Conservation (phyloP, 345 rosid species). For the Salix koriyanagi region DNA sequence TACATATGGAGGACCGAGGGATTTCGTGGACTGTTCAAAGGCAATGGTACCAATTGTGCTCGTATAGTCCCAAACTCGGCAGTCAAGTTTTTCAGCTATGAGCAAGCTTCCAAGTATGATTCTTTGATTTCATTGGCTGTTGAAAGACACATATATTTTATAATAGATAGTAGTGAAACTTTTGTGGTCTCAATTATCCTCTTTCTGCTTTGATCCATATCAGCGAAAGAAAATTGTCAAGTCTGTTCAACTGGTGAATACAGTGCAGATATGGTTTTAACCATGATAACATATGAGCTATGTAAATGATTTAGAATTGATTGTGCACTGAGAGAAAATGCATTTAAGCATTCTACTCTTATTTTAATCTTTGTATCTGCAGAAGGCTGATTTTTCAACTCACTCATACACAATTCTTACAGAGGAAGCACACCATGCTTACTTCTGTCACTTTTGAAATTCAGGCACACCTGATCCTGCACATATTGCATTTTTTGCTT, state of each 20-base stretch:
- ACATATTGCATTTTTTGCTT: background rate
- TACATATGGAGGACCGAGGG: slow-evolving; percentile 86
- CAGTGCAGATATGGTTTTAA: background rate
- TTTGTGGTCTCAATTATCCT: background rate
- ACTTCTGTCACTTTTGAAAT: background rate
- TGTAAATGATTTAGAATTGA: background rate
- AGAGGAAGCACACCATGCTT: background rate
- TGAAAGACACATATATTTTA: background rate
- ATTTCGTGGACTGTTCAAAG: slow-evolving; percentile 78
- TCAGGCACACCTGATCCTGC: background rate
- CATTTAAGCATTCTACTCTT: background rate
- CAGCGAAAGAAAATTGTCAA: background rate
- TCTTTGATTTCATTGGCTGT: background rate
- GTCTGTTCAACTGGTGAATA: background rate
- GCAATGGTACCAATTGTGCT: slow-evolving; percentile 95
- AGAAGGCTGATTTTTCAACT: background rate
- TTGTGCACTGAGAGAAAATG: background rate
- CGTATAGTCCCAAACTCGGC: slow-evolving; percentile 91
- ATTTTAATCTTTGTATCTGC: background rate
- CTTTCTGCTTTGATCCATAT: background rate
- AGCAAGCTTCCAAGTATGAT: slow-evolving; percentile 82
- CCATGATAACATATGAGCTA: background rate
- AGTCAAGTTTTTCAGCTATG: slow-evolving; percentile 89
- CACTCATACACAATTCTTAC: background rate
- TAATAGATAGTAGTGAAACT: background rate